Base-by-base conservation (phyloP, 2,329 filamentous ascomycete species). In the Aspergillus thermomutatus region DNA sequence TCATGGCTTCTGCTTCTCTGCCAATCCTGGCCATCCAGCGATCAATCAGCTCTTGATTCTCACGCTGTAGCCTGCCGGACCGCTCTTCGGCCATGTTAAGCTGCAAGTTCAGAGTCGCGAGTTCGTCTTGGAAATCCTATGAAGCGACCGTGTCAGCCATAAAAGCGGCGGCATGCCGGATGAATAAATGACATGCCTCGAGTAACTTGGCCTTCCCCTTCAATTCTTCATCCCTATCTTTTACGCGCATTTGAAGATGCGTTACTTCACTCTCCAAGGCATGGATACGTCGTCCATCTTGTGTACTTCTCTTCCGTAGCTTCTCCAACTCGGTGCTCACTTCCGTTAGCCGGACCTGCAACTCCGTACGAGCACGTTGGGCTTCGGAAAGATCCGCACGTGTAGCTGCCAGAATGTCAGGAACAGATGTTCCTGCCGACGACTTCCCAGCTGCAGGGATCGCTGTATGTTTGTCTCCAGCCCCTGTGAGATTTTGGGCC, bases 11-110 rank as follows among this genome's bases (percentile, higher is more conserved):
- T 10, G 90, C 93, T 77, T 97, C 92, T 69, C 87, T 83, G 3
- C 87, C 88, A 83, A 94, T 94, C 61, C 88, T 82, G 69, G 85
- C 86, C 89, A 97, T 92, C 91, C 92, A 97, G 54, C 94, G 83
- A 71, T 92, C 88, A 53, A 97, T 87, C 54, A 99, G 80, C 64
- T 96, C 90, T 69, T 90, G 87, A 70, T 97, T 97, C 72, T 97
- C 94, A 57, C 81, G 82, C 69, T 87, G 84, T 60, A 96, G 78
- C 73, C 86, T 87, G 69, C 88, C 86, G 27, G 83, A 81, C 68
- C 86, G 85, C 71, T 92, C 84, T 72, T 95, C 92, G 3, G 88
- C 87, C 79, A 97, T 85, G 64, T 94, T 92, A 46, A 97, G 81
- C 74, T 97, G 90, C 63, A 97, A 80, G 64, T 92, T 92, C 49